Conservation (phyloP, 2,329 filamentous ascomycete species). For the Exophiala xenobiotica region DNA sequence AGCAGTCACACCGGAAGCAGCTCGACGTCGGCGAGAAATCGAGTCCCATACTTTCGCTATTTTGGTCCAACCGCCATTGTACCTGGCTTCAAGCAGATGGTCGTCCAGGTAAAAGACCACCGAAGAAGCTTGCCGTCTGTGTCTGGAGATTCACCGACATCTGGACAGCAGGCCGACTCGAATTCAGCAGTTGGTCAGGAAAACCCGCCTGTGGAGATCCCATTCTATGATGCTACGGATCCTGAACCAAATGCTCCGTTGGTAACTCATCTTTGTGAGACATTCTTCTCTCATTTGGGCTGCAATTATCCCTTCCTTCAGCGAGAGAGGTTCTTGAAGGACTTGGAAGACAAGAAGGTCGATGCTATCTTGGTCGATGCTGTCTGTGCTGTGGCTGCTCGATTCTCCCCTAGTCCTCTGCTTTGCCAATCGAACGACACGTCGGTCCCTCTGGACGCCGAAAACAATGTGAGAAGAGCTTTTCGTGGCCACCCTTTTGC, state of each 20-base stretch:
- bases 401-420: conserved; percentile 67
- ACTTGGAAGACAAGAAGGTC: conserved; percentile 75
- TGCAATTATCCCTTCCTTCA: conserved; percentile 84
- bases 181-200: conserved; percentile 9
- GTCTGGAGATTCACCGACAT: conserved; percentile 20
- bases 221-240: conserved; percentile 75
- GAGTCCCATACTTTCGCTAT: conserved; percentile 86
- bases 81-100: conserved; percentile 90
- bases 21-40: conserved; percentile 54
- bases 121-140: conserved; percentile 17
- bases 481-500: conserved; percentile 77
- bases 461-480: conserved; percentile 47
- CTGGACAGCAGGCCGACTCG: conserved; percentile 15
- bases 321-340: conserved; percentile 67
- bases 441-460: conserved; percentile 43
- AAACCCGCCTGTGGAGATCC: conserved; percentile 43
- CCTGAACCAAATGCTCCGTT: conserved; percentile 68
- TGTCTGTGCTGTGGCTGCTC: conserved; percentile 76
- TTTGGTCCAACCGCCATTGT: conserved; percentile 90
- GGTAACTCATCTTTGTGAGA: conserved; percentile 73
- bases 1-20: conserved; percentile 34
- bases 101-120: conserved; percentile 40
- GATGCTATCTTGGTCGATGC: conserved; percentile 85
- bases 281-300: conserved; percentile 78
- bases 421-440: conserved; percentile 53